Base-by-base conservation (phyloP, 371 early-diverging fungal species). In the Coemansia sp. region DNA sequence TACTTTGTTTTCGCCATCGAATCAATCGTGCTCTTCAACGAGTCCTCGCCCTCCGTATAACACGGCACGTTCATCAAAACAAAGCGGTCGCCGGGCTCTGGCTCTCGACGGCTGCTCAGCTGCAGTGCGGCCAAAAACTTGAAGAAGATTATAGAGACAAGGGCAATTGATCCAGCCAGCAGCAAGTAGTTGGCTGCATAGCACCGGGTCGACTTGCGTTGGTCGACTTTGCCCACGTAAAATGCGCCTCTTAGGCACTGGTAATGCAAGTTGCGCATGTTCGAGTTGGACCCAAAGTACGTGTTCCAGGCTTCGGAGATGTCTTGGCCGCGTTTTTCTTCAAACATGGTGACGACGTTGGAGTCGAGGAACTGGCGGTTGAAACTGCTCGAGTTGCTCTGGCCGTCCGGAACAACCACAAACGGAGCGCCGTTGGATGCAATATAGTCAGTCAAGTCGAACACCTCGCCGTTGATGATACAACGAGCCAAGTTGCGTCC, bases 31-130 rank as follows among this genome's bases (percentile, higher is more conserved):
- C 86, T 83, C 57, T 86, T 85, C 4, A 99, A 80, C 0, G 94
- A 93, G 47, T 93, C 93, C 70, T 90, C 90, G 51, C 90, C 95
- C 81, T 99, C 99, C 0, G 97, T 94, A 82, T 98, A 99, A 81
- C 97, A 97, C 5, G 99, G 95, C 39, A 90, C 92, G 72, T 94
- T 89, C 64, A 91, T 86, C 60, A 78, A 64, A 37, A 93, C 92
- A 79, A 98, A 99, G 59, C 92, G 89, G 80, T 93, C 90, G 61
- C 89, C 88, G 39, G 90, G 85, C 74, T 95, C 93, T 13, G 96
- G 96, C 4, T 86, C 85, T 31, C 87, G 85, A 13, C 80, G 74
- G 22, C 83, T 72, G 3, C 93, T 90, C 64, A 95, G 85, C 63
- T 92, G 93, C 76, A 95, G 80, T 5, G 95, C 94, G 14, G 95